Evolutionary conservation across 768 basidiomycete species (phyloP).

Genomic region (Phlebiopsis flavidoalba): DNA sequence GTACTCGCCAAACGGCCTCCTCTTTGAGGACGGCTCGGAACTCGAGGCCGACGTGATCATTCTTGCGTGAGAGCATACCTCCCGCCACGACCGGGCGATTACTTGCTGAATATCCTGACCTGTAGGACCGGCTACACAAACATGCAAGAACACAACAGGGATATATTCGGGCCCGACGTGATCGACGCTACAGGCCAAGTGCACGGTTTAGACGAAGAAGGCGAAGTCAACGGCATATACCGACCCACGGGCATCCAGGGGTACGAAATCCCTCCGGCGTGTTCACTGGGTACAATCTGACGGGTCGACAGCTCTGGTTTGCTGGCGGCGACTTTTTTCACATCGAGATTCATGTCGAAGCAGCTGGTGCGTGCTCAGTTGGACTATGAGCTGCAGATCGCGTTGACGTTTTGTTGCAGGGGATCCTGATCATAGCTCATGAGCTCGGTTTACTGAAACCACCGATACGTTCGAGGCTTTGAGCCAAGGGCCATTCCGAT

Average conservation of each 20-base stretch:
- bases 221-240: constrained; percentile 32
- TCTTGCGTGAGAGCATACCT: constrained; percentile 19
- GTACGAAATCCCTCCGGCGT: too few species aligned
- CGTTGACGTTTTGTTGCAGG: not conserved
- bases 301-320: not conserved
- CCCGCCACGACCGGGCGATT: not conserved
- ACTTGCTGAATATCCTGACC: not conserved
- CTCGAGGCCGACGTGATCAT: constrained; percentile 28
- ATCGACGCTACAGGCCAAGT: constrained; percentile 27
- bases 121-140: constrained; percentile 27
- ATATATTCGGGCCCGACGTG: constrained; percentile 31
- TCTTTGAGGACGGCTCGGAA: constrained; percentile 21
- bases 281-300: not conserved
- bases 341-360: constrained; percentile 31
- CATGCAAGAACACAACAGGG: constrained; percentile 26
- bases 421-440: not conserved
- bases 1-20: constrained; percentile 16
- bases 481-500: too few species aligned
- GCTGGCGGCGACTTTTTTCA: constrained; percentile 27
- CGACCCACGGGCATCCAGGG: constrained; percentile 36
- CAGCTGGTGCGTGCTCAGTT: constrained; percentile 26
- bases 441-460: not conserved
- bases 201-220: constrained; percentile 38
- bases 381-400: not conserved
- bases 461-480: too few species aligned